Evolutionary conservation across 805 yeast species (phyloP).

Genomic region (Candida pini): DNA sequence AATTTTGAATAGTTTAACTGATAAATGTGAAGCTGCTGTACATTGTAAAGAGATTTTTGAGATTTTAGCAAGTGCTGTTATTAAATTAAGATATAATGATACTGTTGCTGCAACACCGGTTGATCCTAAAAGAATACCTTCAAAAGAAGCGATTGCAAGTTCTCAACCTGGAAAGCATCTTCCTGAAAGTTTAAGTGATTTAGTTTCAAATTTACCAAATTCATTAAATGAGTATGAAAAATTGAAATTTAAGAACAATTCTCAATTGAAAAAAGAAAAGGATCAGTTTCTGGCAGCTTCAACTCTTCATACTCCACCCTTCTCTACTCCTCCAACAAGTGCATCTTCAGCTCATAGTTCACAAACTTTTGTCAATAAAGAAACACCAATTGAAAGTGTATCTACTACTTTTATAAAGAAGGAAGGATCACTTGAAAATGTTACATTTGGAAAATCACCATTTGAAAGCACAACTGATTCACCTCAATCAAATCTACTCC

Average conservation of each 20-base stretch:
- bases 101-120: constrained; percentile 22
- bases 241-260: background rate
- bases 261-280: background rate
- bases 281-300: background rate
- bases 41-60: constrained; percentile 69
- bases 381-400: background rate
- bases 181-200: constrained; percentile 33
- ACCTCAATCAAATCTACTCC: constrained; percentile 3
- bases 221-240: constrained; percentile 12
- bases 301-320: too few relatives aligned
- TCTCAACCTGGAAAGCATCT: constrained; percentile 32
- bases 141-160: constrained; percentile 22
- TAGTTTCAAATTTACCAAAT: constrained; percentile 32
- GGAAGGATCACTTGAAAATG: background rate
- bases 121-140: constrained; percentile 22
- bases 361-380: background rate
- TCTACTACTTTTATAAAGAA: background rate
- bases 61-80: constrained; percentile 64
- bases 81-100: constrained; percentile 48
- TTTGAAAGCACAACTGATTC: background rate
- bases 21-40: constrained; percentile 73
- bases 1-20: constrained; percentile 56
- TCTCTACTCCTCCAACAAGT: constrained; percentile 1
- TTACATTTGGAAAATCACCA: too few relatives aligned
- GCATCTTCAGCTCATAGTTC: background rate